These are phyloP conservation scores for Globisporangium nagaii DNA, from an alignment of 352 stramenopile species.

Conservation along the genomic window DNA sequence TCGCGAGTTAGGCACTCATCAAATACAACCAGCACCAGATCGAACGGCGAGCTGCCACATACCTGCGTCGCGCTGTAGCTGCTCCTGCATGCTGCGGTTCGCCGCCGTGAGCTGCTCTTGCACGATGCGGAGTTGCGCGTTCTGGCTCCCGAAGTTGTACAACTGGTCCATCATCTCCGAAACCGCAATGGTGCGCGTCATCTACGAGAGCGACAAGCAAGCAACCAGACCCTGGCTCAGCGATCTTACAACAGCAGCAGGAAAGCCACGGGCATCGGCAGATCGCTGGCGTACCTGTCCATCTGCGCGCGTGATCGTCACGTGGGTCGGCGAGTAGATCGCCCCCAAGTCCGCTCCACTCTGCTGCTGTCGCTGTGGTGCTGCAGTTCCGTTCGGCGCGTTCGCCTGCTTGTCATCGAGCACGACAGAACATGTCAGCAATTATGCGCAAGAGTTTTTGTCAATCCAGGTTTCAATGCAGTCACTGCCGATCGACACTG, in stretches of 20 bases:
- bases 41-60: too few relatives aligned
- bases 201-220: constrained; percentile 16
- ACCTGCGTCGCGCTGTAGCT: constrained; percentile 44
- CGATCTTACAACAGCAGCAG: too few relatives aligned
- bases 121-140: constrained; percentile 49
- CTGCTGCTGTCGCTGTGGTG: neutral
- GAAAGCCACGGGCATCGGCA: too few relatives aligned
- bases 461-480: too few relatives aligned
- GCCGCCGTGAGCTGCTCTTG: constrained; percentile 62
- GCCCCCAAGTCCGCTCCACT: constrained; percentile 25
- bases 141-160: constrained; percentile 60
- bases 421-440: too few relatives aligned
- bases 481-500: too few relatives aligned
- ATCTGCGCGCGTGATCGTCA: constrained; percentile 68
- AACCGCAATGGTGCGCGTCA: constrained; percentile 67
- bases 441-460: too few relatives aligned
- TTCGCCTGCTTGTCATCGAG: neutral
- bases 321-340: constrained; percentile 62
- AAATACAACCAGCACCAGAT: too few relatives aligned
- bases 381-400: neutral
- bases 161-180: constrained; percentile 81
- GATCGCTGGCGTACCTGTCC: constrained; percentile 34
- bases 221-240: too few relatives aligned
- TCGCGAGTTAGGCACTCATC: too few relatives aligned
- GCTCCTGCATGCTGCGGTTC: constrained; percentile 67